Conservation (phyloP, 495 filamentous ascomycete genomes). For the Parathielavia appendiculata region DNA sequence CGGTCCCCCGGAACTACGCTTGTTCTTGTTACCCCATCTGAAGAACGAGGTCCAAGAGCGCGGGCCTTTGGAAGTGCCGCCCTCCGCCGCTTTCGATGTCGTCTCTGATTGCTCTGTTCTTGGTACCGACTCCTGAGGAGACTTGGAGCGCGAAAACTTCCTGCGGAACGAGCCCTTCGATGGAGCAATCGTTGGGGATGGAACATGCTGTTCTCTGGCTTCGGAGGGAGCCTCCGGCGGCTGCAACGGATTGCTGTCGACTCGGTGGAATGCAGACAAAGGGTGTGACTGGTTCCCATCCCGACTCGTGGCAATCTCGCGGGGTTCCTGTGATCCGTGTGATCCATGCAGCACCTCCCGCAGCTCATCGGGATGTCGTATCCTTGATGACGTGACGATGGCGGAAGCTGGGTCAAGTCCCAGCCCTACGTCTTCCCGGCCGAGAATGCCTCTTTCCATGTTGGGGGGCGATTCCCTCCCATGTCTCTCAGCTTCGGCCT, state of each 20-base stretch:
- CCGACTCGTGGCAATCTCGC: conserved; percentile 11
- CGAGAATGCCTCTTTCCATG: conserved; percentile 50
- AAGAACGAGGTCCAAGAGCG: conserved; percentile 68
- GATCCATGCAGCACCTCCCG: conserved; percentile 23
- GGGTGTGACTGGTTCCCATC: conserved; percentile 20
- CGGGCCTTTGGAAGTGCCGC: conserved; percentile 37
- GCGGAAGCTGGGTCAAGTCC: conserved; percentile 42
- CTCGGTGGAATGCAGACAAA: conserved; percentile 36
- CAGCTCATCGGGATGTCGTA: conserved; percentile 28
- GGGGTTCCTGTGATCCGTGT: conserved; percentile 21
- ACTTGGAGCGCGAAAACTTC: conserved; percentile 40
- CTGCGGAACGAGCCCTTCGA: conserved; percentile 32
- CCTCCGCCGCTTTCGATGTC: conserved; percentile 37
- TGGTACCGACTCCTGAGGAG: conserved; percentile 30
- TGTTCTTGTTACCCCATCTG: conserved; percentile 57
- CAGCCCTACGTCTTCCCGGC: conserved; percentile 45
- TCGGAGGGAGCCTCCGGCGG: conserved; percentile 7
- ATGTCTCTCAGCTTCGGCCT: conserved; percentile 35
- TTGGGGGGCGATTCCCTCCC: conserved; percentile 49
- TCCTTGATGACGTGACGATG: conserved; percentile 44
- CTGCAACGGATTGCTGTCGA: conserved; percentile 27
- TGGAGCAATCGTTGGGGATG: conserved; percentile 19
- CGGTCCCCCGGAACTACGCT: conserved; percentile 52
- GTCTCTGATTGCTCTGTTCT: conserved; percentile 36
- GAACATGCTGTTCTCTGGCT: conserved; percentile 7